Base-by-base conservation (phyloP, 768 basidiomycete genomes). In the Neoboletus subvelutipes region DNA sequence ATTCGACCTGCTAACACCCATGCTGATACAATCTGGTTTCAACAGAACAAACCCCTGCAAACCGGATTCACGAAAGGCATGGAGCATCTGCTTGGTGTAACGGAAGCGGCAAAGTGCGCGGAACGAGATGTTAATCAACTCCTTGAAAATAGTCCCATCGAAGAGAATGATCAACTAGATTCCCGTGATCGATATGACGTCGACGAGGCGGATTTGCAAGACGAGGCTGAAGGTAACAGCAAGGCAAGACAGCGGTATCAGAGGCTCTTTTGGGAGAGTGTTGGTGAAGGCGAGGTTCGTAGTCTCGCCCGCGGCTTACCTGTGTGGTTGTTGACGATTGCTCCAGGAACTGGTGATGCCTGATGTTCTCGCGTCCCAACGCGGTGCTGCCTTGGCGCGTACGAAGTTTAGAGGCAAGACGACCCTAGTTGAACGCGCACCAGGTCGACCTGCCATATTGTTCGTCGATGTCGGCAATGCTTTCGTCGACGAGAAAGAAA, bases 11-110 rank as follows among this genome's bases (percentile, higher is more conserved):
- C 40, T 3, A 47, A 45, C 4, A 5, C 15, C 11, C 12, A 12
- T 52, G 31, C 58, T 57, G 26, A 59, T 26, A 33, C 36, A 6
- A 10, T 48, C 18, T 54, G 26, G 1, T 24, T 55, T 58, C 41
- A 20, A 29, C 61, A 92, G 89, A 78, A 76, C 39, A 84, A 84
- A 66, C 70, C 75, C 4, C 65, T 94, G 5, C 94, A 97, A 76
- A 88, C 84, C 0, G 90, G 91, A 10, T 93, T 95, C 72, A 80
- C 77, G 8, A 67, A 71, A 43, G 91, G 88, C 18, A 97, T 97
- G 94, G 93, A 97, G 64, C 73, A 73, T 40, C 70, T 91, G 5
- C 77, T 97, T 29, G 87, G 83, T 39, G 83, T 89, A n/a, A 73
- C 57, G 17, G 57, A 70, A 39, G 36, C 41, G 70, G 22, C 60